Conservation (phyloP, 306 rosid genomes). For the Malus sieversii region DNA sequence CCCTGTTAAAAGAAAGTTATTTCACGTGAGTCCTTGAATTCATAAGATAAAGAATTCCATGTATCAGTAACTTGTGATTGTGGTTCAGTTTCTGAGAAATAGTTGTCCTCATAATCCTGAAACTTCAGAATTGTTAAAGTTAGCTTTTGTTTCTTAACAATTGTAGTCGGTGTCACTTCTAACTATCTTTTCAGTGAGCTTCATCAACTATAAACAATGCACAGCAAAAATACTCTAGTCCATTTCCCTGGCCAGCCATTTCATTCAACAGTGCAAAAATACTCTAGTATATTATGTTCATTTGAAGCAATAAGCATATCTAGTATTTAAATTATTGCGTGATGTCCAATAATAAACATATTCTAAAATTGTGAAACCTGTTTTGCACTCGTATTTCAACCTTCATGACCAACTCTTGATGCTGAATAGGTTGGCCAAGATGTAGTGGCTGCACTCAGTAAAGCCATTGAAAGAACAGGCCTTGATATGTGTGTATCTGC, state of each 20-base stretch:
- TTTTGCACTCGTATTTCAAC: neutral
- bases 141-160: neutral
- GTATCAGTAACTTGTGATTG: neutral
- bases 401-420: neutral
- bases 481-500: conserved; percentile 89
- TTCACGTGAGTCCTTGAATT: too few species aligned
- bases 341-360: neutral
- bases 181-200: neutral
- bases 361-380: neutral
- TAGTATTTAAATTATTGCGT: neutral
- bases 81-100: neutral
- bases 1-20: neutral
- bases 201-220: neutral
- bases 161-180: neutral
- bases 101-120: neutral
- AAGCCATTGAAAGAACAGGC: conserved; percentile 63
- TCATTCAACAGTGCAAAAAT: neutral
- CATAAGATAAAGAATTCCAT: neutral
- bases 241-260: neutral
- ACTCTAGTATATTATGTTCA: neutral
- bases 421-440: conserved; percentile 79
- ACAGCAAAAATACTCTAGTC: neutral
- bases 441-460: conserved; percentile 73
- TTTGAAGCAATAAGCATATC: neutral
- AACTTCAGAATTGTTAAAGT: neutral